These are phyloP conservation scores for Leishmania tarentolae DNA, from an alignment of 208 protist genomes.

Conservation along the genomic window DNA sequence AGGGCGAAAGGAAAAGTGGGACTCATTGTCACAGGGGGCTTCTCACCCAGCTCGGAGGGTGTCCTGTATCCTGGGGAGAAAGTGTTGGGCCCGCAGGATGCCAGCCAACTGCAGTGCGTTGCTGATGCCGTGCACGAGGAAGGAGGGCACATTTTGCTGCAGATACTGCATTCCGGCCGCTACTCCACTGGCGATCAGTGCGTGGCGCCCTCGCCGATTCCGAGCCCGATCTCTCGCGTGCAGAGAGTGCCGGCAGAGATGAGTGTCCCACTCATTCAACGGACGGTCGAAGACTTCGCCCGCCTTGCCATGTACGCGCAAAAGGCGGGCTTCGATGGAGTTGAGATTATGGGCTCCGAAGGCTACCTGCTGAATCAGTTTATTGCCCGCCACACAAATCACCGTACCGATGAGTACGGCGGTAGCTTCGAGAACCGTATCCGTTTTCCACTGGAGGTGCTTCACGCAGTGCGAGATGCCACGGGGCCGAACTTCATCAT, in stretches of 20 bases:
- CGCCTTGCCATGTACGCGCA: constrained; percentile 86
- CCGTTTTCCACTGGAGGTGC: constrained; percentile 84
- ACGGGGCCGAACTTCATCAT: constrained; percentile 83
- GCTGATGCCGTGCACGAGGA: constrained; percentile 88
- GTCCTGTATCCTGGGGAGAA: constrained; percentile 72
- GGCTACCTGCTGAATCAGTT: constrained; percentile 95
- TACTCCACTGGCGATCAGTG: constrained; percentile 54
- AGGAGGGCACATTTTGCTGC: constrained; percentile 88
- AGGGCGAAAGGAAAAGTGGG: constrained; percentile 84
- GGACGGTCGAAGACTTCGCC: constrained; percentile 85
- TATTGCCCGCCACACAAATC: constrained; percentile 84
- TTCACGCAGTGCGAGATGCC: constrained; percentile 63
- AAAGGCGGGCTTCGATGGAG: constrained; percentile 94
- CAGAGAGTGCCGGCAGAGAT: constrained; percentile 65
- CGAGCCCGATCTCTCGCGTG: constrained; percentile 65
- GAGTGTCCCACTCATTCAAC: constrained; percentile 56
- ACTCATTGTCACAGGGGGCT: constrained; percentile 90
- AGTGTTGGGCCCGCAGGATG: constrained; percentile 61
- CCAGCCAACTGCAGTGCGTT: constrained; percentile 69
- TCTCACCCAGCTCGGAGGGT: constrained; percentile 81
- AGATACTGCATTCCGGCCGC: constrained; percentile 92
- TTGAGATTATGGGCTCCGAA: constrained; percentile 94
- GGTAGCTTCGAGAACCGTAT: constrained; percentile 82
- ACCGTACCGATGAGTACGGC: constrained; percentile 85
- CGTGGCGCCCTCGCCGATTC: constrained; percentile 57